Conservation (phyloP, 2,329 filamentous ascomycete species). For the Cadophora luteo-olivacea region DNA sequence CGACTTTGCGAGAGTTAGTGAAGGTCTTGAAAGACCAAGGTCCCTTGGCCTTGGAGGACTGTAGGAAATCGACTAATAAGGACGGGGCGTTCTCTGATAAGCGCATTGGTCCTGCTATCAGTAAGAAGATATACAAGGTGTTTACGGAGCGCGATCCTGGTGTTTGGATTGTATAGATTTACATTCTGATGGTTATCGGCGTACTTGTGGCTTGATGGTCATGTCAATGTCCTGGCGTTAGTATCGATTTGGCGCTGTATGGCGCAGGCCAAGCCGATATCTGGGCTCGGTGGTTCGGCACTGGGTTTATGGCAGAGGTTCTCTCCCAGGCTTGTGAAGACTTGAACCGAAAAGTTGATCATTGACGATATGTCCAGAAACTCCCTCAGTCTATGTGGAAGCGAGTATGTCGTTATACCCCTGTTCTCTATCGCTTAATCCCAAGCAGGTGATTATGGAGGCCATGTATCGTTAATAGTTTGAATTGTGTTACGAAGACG, state of each 20-base stretch:
- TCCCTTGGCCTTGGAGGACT: constrained; percentile 65
- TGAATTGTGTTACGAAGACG: neutral
- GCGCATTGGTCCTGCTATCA: constrained; percentile 63
- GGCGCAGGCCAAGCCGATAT: neutral
- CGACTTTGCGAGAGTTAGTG: constrained; percentile 63
- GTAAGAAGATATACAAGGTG: constrained; percentile 63
- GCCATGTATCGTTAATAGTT: neutral
- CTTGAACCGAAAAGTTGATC: neutral
- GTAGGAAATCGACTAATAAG: constrained; percentile 62
- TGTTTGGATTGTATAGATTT: constrained; percentile 13
- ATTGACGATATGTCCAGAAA: neutral
- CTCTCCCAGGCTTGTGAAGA: neutral
- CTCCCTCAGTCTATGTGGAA: too few species aligned
- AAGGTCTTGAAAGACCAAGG: constrained; percentile 63
- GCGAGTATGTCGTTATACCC: neutral
- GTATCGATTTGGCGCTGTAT: neutral
- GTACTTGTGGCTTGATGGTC: neutral
- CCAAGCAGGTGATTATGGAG: neutral
- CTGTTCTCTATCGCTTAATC: neutral
- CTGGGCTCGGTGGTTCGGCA: neutral
- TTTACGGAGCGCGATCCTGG: constrained; percentile 61
- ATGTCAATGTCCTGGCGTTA: neutral
- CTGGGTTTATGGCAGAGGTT: neutral
- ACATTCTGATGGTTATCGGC: neutral
- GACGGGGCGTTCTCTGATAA: constrained; percentile 62